Evolutionary conservation across 768 basidiomycete genomes (phyloP).

Genomic region (Thelephora ganbajun): DNA sequence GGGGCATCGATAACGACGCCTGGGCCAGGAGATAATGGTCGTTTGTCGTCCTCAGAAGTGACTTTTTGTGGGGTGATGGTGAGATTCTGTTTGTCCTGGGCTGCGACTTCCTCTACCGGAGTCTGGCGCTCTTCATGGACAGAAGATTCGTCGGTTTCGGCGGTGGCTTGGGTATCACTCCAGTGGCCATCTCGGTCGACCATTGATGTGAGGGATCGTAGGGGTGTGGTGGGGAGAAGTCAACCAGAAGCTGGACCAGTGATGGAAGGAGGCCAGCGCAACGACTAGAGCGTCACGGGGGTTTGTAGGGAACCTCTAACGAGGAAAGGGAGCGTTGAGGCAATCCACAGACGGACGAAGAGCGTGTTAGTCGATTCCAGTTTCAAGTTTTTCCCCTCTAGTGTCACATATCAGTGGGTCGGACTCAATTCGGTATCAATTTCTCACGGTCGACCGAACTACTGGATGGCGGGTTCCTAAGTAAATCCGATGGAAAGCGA

Average conservation of each 20-base stretch:
- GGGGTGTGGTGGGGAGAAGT: conserved; percentile 8
- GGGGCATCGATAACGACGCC: conserved; percentile 16
- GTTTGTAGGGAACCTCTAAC: not conserved
- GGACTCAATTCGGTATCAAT: not conserved
- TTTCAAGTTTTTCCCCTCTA: no score
- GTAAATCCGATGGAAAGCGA: conserved; percentile 4
- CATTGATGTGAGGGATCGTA: not conserved
- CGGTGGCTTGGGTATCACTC: conserved; percentile 23
- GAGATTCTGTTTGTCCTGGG: conserved; percentile 12
- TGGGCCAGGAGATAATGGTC: not conserved
- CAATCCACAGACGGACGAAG: conserved; percentile 1
- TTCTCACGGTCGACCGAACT: not conserved
- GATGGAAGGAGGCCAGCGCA: not conserved
- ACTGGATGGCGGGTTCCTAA: conserved; percentile 1
- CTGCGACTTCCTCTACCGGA: conserved; percentile 14
- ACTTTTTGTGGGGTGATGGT: conserved; percentile 15
- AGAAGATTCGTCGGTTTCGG: conserved; percentile 19
- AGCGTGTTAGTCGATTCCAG: conserved; percentile 1
- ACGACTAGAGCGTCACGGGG: not conserved
- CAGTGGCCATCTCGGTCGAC: conserved; percentile 22
- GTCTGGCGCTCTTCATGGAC: conserved; percentile 14
- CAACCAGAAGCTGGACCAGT: conserved; percentile 14
- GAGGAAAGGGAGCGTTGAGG: not conserved
- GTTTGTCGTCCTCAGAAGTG: conserved; percentile 11
- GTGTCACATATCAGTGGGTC: not conserved